A percentile compares a stretch with the other conserved stretches of the same genome.
These are phyloP conservation scores for Suillus lakei DNA, from an alignment of 768 basidiomycete species.

Conservation along the genomic window DNA sequence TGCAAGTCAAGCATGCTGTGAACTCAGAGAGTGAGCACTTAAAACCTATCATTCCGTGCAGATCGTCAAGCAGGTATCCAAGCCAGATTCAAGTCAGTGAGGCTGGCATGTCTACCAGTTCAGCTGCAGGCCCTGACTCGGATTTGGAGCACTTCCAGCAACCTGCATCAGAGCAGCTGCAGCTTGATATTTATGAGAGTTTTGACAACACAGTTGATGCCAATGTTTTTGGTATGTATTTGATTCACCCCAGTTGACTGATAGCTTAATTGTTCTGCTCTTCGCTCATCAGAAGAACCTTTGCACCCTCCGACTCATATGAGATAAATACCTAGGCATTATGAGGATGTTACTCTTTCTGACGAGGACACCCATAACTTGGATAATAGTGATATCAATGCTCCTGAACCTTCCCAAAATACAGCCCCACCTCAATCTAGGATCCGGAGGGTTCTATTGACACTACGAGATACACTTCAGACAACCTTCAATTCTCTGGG, in stretches of 20 bases:
- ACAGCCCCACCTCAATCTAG: too few species aligned
- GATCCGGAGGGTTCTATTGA: too few species aligned
- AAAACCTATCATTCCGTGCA: background rate
- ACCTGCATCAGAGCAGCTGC: background rate
- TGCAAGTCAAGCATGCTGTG: too few species aligned
- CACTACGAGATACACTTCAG: too few species aligned
- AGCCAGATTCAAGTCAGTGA: too few species aligned
- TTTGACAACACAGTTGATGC: background rate
- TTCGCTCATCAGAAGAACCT: background rate
- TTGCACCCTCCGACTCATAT: too few species aligned
- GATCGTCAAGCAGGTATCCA: background rate
- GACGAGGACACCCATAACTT: background rate
- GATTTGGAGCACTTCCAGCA: background rate
- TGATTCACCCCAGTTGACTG: background rate
- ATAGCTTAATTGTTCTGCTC: background rate
- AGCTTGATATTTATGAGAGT: too few species aligned
- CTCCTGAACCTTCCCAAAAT: too few species aligned
- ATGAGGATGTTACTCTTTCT: background rate
- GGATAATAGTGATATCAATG: background rate
- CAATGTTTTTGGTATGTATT: background rate
- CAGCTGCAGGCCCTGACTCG: too few species aligned
- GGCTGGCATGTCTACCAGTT: background rate
- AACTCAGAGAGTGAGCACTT: background rate
- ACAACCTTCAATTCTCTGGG: too few species aligned
- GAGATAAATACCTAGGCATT: background rate